Conservation (phyloP, 305 asterid species). For the Fraxinus sp. region DNA sequence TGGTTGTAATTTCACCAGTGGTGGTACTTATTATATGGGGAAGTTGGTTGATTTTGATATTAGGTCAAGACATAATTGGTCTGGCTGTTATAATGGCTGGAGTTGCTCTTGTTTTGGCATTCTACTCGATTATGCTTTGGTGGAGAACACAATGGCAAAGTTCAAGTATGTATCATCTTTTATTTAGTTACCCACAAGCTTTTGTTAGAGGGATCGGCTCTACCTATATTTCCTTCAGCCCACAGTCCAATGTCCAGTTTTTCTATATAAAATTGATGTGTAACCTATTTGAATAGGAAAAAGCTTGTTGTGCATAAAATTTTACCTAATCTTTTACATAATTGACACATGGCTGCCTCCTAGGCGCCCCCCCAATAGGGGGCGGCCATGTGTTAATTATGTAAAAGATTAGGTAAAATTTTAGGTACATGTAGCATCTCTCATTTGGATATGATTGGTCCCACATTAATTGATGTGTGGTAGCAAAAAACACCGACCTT, state of each 20-base stretch:
- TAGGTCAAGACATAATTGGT: conserved; percentile 93
- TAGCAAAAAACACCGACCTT: background rate
- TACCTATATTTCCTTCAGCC: background rate
- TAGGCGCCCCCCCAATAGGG: no score
- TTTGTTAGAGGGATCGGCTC: conserved; percentile 9
- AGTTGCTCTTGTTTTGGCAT: conserved; percentile 86
- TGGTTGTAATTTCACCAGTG: conserved; percentile 84
- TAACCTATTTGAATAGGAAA: background rate
- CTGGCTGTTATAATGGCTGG: conserved; percentile 99
- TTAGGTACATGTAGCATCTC: no score
- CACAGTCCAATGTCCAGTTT: background rate
- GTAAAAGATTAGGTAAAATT: no score
- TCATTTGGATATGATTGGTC: background rate
- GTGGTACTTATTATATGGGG: conserved; percentile 87
- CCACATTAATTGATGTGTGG: background rate
- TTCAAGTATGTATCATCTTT: conserved; percentile 70
- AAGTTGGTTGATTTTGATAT: conserved; percentile 83
- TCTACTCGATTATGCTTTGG: conserved; percentile 98
- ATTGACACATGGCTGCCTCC: no score
- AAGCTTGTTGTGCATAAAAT: no score
- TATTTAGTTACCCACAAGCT: conserved; percentile 13
- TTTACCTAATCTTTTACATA: no score
- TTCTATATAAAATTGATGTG: background rate
- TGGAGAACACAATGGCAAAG: conserved; percentile 99
- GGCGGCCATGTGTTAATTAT: no score